phyloP scores from a whole-genome alignment of 257 asterid species.

The Thymus mandschuricus region DNA sequence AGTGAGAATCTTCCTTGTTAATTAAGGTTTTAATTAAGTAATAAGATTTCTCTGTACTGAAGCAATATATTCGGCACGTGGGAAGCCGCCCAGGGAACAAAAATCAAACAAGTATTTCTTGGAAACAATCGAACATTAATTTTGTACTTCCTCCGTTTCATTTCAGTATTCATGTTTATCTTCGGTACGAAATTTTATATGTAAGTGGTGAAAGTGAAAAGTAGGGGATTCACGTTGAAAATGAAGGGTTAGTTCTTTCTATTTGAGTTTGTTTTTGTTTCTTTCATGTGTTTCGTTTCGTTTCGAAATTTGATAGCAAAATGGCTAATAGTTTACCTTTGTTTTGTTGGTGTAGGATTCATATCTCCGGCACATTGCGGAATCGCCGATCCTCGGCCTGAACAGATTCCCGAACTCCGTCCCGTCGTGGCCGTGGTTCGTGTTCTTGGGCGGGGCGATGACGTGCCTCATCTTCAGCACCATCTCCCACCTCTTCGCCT shows the following conservation, averaged over 20 bases:
- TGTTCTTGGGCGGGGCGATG: conserved; percentile 88
- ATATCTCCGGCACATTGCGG: conserved; percentile 42
- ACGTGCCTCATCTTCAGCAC: conserved; percentile 76
- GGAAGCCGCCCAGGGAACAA: conserved; percentile 28
- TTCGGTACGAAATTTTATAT: too few species aligned
- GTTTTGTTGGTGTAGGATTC: conserved; percentile 50
- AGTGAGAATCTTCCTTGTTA: conserved; percentile 21
- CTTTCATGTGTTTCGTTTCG: too few species aligned
- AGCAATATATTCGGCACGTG: conserved; percentile 19
- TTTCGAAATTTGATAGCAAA: too few species aligned
- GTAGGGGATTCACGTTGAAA: too few species aligned
- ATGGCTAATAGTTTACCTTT: not conserved
- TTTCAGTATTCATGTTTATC: too few species aligned
- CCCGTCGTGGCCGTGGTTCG: conserved; percentile 92
- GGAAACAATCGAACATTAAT: conserved; percentile 8
- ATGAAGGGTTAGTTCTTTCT: too few species aligned
- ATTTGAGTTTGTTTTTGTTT: too few species aligned
- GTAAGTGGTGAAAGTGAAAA: too few species aligned
- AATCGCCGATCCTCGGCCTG: conserved; percentile 39
- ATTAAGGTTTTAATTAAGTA: conserved; percentile 7
- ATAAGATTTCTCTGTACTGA: too few species aligned
- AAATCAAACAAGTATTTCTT: conserved; percentile 23
- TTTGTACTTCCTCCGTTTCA: too few species aligned
- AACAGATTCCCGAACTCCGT: conserved; percentile 38
- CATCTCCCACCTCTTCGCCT: conserved; percentile 78